These are phyloP conservation scores for Tillandsia fasciculata DNA, from an alignment of 176 grass and related monocot species.

Conservation along the genomic window DNA sequence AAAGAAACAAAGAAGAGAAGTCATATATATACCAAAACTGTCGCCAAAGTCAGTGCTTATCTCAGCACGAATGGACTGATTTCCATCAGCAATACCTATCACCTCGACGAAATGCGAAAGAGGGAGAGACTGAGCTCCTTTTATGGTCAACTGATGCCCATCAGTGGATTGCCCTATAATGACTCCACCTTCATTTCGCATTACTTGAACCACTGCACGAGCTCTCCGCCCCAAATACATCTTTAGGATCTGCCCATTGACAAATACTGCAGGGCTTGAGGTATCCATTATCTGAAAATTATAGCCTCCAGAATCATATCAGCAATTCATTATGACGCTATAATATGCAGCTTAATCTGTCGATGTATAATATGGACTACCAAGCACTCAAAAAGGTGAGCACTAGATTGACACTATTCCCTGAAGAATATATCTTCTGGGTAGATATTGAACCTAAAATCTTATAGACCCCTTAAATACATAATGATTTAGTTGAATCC, in stretches of 20 bases:
- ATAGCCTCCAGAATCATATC: too few species aligned
- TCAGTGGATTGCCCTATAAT: constrained; percentile 57
- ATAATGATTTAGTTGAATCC: too few species aligned
- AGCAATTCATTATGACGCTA: too few species aligned
- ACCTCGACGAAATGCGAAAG: constrained; percentile 57
- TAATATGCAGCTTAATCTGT: too few species aligned
- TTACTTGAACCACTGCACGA: constrained; percentile 65
- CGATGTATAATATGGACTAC: too few species aligned
- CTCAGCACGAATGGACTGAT: constrained; percentile 59
- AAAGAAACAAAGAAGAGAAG: background rate
- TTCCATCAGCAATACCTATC: constrained; percentile 61
- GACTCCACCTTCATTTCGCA: constrained; percentile 42
- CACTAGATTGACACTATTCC: too few species aligned
- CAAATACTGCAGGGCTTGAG: constrained; percentile 57
- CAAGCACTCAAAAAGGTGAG: too few species aligned
- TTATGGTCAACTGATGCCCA: constrained; percentile 61
- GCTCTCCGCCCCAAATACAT: constrained; percentile 63
- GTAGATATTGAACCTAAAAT: too few species aligned
- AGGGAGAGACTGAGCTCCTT: constrained; percentile 31
- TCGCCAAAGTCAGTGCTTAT: constrained; percentile 74
- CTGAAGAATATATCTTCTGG: too few species aligned
- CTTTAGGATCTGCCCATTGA: constrained; percentile 63
- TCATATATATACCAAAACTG: constrained; percentile 45
- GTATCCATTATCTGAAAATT: constrained; percentile 64
- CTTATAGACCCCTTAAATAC: too few species aligned